Conservation (phyloP, 2,329 filamentous ascomycete species). For the Calonectria henricotiae region DNA sequence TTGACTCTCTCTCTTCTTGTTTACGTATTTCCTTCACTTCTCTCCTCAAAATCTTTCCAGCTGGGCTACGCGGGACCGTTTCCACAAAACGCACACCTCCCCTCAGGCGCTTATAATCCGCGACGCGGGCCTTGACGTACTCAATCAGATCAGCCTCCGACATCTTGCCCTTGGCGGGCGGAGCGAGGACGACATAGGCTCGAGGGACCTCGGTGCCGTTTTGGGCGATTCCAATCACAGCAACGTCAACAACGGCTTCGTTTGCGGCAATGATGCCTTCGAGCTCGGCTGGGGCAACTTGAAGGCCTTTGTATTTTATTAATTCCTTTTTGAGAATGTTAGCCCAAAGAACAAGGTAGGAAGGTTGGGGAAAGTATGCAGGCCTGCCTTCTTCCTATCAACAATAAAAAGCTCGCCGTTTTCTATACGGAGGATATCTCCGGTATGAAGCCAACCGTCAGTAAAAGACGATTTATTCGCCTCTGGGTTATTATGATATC, state of each 20-base stretch:
- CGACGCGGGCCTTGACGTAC: slow-evolving; percentile 54
- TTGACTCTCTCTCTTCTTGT: slow-evolving; percentile 40
- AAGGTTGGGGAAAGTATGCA: not conserved
- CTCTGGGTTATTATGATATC: slow-evolving; percentile 79
- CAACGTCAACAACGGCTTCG: slow-evolving; percentile 69
- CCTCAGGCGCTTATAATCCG: slow-evolving; percentile 77
- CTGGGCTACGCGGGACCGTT: slow-evolving; percentile 78
- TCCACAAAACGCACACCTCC: slow-evolving; percentile 80
- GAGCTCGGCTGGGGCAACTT: slow-evolving; percentile 78
- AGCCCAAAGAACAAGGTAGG: not conserved
- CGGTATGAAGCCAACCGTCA: slow-evolving; percentile 82
- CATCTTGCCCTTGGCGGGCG: slow-evolving; percentile 47
- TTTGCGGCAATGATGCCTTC: slow-evolving; percentile 65
- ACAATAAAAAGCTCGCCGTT: slow-evolving; percentile 83
- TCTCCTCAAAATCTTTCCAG: slow-evolving; percentile 65
- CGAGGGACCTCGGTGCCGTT: slow-evolving; percentile 67
- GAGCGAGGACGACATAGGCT: slow-evolving; percentile 55
- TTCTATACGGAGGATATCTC: slow-evolving; percentile 83
- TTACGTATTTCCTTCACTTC: slow-evolving; percentile 57
- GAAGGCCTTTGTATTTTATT: slow-evolving; percentile 73
- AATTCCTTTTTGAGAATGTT: slow-evolving; percentile 65
- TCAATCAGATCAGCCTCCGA: slow-evolving; percentile 50
- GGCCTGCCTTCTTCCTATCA: slow-evolving; percentile 78
- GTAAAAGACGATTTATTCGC: slow-evolving; percentile 75
- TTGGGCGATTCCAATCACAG: slow-evolving; percentile 73